Evolutionary conservation across 1,284 basidiomycete species (phyloP).

Genomic region (Cryptococcus sp.): DNA sequence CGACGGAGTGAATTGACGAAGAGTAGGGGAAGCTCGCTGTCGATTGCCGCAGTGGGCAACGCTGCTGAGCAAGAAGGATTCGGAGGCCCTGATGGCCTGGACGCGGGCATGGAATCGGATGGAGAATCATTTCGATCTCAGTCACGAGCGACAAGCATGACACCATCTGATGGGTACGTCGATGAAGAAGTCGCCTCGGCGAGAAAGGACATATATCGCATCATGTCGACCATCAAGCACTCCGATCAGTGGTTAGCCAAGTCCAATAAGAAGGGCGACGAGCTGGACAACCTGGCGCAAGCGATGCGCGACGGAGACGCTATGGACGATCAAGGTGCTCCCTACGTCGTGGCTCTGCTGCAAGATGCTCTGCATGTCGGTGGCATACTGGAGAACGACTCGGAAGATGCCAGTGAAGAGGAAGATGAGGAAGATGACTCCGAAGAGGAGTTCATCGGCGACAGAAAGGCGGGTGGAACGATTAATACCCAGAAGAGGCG

Average conservation of each 20-base stretch:
- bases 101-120: not conserved
- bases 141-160: not conserved
- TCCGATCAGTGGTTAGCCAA: not conserved
- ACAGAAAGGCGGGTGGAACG: not conserved
- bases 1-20: not conserved
- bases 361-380: not conserved
- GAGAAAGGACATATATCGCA: not conserved
- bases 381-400: not conserved
- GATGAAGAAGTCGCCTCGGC: not conserved
- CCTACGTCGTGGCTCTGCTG: not conserved
- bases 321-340: not conserved
- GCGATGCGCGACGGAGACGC: not conserved
- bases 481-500: not conserved
- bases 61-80: not conserved
- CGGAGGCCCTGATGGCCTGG: not conserved
- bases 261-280: not conserved
- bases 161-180: not conserved
- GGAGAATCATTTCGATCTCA: not conserved
- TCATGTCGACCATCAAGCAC: not conserved
- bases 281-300: not conserved
- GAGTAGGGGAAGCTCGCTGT: too few relatives aligned
- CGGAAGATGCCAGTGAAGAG: not conserved
- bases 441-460: not conserved
- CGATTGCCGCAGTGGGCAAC: not conserved
- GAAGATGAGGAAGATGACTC: not conserved